Conservation (phyloP, 208 protist genomes). For the Trypanosoma avium region DNA sequence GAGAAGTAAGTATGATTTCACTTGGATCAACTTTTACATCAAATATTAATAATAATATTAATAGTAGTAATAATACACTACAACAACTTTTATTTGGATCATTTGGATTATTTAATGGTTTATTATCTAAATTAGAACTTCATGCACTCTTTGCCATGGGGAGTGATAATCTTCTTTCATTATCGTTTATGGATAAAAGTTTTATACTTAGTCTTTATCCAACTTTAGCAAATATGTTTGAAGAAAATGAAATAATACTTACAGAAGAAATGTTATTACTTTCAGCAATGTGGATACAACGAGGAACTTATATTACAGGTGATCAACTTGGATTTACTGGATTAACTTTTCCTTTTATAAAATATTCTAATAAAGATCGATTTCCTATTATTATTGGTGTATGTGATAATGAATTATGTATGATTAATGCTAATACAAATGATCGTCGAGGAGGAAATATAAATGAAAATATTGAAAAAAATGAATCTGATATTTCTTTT, state of each 20-base stretch:
- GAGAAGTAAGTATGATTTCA: constrained; percentile 15
- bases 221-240: constrained; percentile 11
- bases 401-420: constrained; percentile 5
- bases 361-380: constrained; percentile 16
- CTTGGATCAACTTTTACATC: background rate
- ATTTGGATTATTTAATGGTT: constrained; percentile 20
- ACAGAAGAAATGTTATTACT: constrained; percentile 16
- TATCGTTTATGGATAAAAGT: constrained; percentile 26
- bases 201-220: constrained; percentile 28
- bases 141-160: constrained; percentile 28
- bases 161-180: constrained; percentile 30
- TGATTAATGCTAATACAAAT: constrained; percentile 2
- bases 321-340: constrained; percentile 8
- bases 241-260: background rate
- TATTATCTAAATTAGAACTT: constrained; percentile 20
- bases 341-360: constrained; percentile 15
- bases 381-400: constrained; percentile 21
- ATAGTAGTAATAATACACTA: too few relatives aligned
- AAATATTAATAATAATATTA: background rate
- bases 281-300: constrained; percentile 14
- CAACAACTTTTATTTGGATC: constrained; percentile 28
- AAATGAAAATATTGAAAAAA: background rate
- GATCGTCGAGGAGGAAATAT: background rate
- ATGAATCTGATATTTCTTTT: background rate
- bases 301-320: constrained; percentile 1